These are phyloP conservation scores for Aspergillus japonicus DNA, from an alignment of 2,329 filamentous ascomycete species.

Conservation along the genomic window DNA sequence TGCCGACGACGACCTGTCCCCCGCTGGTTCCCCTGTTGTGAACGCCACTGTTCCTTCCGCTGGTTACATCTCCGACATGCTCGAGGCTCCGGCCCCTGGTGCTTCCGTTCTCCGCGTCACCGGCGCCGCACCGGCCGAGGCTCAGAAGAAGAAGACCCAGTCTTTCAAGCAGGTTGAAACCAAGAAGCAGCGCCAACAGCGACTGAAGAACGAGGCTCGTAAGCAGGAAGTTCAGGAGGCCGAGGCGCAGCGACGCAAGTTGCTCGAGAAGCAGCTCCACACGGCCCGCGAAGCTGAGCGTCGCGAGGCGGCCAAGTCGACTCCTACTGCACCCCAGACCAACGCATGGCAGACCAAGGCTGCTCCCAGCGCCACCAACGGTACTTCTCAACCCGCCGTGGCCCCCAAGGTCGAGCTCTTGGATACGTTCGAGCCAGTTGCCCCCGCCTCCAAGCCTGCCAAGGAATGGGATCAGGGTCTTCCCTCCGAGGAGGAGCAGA, in stretches of 20 bases:
- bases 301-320: constrained; percentile 61
- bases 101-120: constrained; percentile 78
- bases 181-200: constrained; percentile 95
- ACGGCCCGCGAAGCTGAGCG: constrained; percentile 79
- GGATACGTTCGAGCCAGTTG: constrained; percentile 44
- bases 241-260: constrained; percentile 72
- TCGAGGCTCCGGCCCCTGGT: constrained; percentile 67
- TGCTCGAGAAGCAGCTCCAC: constrained; percentile 80
- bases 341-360: constrained; percentile 57
- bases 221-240: constrained; percentile 73
- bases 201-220: constrained; percentile 78
- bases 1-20: constrained; percentile 77
- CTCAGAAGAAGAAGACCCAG: constrained; percentile 55
- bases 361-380: constrained; percentile 23
- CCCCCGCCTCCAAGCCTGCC: constrained; percentile 15
- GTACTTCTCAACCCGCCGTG: constrained; percentile 20
- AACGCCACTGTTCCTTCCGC: constrained; percentile 43
- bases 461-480: constrained; percentile 49
- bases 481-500: constrained; percentile 62
- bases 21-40: constrained; percentile 64
- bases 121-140: constrained; percentile 54
- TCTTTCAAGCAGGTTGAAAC: constrained; percentile 69
- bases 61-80: constrained; percentile 84
- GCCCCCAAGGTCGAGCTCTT: constrained; percentile 33
- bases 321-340: constrained; percentile 40